A percentile compares a stretch with the other conserved stretches of the same genome.
These are phyloP conservation scores for Paradendryphiella salina DNA, from an alignment of 2,329 filamentous ascomycete genomes.

Conservation along the genomic window DNA sequence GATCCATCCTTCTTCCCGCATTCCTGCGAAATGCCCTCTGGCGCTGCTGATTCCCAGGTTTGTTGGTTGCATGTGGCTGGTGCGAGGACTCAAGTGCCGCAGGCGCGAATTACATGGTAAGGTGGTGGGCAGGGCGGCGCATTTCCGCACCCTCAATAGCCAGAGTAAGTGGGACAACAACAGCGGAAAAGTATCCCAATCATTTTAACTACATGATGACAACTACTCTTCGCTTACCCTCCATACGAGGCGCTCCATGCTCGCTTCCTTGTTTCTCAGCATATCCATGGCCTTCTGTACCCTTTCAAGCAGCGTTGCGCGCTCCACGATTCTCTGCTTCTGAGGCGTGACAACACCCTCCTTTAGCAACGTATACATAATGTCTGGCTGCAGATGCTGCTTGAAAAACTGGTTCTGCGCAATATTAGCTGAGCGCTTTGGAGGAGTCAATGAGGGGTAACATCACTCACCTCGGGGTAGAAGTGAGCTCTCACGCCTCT, in stretches of 20 bases:
- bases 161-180: not conserved
- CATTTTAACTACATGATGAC: too few relatives aligned
- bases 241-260: slow-evolving; percentile 52
- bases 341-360: slow-evolving; percentile 50
- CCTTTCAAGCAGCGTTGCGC: slow-evolving; percentile 48
- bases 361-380: slow-evolving; percentile 56
- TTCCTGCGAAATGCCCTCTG: too few relatives aligned
- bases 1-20: too few relatives aligned
- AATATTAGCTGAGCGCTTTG: slow-evolving; percentile 1
- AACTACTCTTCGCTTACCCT: slow-evolving; percentile 23
- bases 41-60: too few relatives aligned
- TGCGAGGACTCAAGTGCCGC: too few relatives aligned
- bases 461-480: slow-evolving; percentile 52
- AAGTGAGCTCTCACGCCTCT: slow-evolving; percentile 61
- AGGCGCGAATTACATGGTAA: too few relatives aligned
- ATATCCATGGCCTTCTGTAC: slow-evolving; percentile 51
- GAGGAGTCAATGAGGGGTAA: not conserved
- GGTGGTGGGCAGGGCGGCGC: too few relatives aligned
- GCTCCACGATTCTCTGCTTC: slow-evolving; percentile 48
- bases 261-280: slow-evolving; percentile 51
- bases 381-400: slow-evolving; percentile 58
- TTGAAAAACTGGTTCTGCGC: slow-evolving; percentile 60
- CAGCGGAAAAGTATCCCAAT: not conserved
- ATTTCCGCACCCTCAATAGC: too few relatives aligned
- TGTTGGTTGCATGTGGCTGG: too few relatives aligned